These are phyloP conservation scores for Botrytis paeoniae DNA, from an alignment of 2,329 filamentous ascomycete genomes.

Conservation along the genomic window DNA sequence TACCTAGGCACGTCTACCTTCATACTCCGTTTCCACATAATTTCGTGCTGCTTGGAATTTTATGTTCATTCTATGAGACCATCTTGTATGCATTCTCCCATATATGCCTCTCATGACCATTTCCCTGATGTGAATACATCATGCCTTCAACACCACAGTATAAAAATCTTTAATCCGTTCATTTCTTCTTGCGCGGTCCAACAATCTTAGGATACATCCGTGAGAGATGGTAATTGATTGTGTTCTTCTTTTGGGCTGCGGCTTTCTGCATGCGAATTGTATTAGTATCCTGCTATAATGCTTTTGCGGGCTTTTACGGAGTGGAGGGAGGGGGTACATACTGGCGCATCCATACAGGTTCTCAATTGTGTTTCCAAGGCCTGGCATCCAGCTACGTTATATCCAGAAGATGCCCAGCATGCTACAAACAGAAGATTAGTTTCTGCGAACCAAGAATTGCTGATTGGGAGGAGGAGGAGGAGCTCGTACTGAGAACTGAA, in stretches of 20 bases:
- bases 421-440: constrained; percentile 46
- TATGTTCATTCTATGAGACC: neutral
- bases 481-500: constrained; percentile 58
- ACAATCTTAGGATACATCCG: constrained; percentile 73
- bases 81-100: neutral
- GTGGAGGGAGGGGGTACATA: constrained; percentile 42
- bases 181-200: constrained; percentile 66
- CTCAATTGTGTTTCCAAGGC: constrained; percentile 59
- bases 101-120: neutral
- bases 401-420: constrained; percentile 80
- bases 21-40: neutral
- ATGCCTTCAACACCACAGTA: neutral
- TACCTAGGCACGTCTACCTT: neutral
- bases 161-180: constrained; percentile 5
- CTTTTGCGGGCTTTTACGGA: neutral
- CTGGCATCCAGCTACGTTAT: constrained; percentile 58
- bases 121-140: neutral
- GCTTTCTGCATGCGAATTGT: constrained; percentile 48
- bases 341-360: constrained; percentile 76
- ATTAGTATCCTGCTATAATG: neutral
- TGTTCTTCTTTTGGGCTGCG: constrained; percentile 60
- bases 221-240: constrained; percentile 87
- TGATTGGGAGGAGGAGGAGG: neutral
- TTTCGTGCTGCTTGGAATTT: neutral
- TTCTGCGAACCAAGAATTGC: neutral